Conservation (phyloP, 1,284 basidiomycete genomes). For the Moesziomyces aphidis region DNA sequence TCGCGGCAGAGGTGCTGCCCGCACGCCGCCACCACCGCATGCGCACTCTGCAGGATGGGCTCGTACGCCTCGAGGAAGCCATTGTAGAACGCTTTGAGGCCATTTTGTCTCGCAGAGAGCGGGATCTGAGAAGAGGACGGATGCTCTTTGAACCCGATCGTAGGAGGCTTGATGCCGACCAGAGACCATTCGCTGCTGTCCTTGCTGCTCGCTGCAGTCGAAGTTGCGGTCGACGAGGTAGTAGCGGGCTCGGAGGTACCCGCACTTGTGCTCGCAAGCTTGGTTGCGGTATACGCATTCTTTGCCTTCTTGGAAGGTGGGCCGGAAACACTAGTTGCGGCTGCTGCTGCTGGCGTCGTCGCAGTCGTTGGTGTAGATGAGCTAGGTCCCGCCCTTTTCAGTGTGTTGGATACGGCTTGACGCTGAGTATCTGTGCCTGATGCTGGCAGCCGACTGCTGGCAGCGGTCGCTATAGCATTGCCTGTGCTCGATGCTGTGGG, state of each 20-base stretch:
- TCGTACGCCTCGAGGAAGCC: slow-evolving; percentile 42
- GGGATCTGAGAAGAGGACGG: slow-evolving; percentile 41
- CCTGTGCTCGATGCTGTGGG: neutral
- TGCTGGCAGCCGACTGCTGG: neutral
- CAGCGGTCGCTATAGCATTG: neutral
- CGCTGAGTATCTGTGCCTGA: too few species aligned
- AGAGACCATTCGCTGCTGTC: slow-evolving; percentile 34
- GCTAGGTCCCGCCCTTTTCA: slow-evolving; percentile 19
- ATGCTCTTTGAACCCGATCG: slow-evolving; percentile 43
- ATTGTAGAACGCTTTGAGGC: slow-evolving; percentile 48
- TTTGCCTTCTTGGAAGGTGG: slow-evolving; percentile 45
- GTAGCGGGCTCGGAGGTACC: neutral
- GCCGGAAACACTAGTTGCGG: slow-evolving; percentile 4
- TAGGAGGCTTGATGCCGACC: slow-evolving; percentile 39
- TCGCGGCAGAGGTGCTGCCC: slow-evolving; percentile 36
- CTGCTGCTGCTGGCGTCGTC: neutral
- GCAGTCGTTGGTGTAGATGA: slow-evolving; percentile 1
- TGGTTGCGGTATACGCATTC: slow-evolving; percentile 36
- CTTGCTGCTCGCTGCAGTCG: slow-evolving; percentile 3
- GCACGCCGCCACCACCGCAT: slow-evolving; percentile 26
- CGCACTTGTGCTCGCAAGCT: neutral
- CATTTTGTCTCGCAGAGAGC: slow-evolving; percentile 46
- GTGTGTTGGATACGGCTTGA: neutral
- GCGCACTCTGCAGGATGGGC: slow-evolving; percentile 36
- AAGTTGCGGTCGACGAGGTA: slow-evolving; percentile 2